phyloP scores from a whole-genome alignment of 2,329 filamentous ascomycete genomes.

The Fusarium algeriense region DNA sequence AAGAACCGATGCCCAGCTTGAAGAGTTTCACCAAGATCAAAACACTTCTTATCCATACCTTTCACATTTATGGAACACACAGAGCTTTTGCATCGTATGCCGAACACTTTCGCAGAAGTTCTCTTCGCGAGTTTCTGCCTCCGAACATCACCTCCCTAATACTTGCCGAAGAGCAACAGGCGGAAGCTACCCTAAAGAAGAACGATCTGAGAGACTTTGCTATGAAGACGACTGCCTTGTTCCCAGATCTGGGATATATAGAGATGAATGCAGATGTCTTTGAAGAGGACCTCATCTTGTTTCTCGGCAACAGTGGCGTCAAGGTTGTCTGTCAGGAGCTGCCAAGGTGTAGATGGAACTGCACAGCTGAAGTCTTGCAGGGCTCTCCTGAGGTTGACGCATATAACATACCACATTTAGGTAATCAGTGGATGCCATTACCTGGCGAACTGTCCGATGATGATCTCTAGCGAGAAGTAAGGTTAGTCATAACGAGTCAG shows the following conservation, averaged over 20 bases:
- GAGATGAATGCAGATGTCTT: no score
- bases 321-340: no score
- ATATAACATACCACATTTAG: not conserved
- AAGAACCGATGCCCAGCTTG: not conserved
- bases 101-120: accelerated
- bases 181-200: accelerated
- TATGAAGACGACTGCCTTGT: no score
- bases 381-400: accelerated
- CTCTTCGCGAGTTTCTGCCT: not conserved
- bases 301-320: no score
- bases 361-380: not conserved
- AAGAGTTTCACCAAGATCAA: not conserved
- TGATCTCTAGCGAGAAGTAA: not conserved
- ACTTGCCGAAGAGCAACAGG: accelerated
- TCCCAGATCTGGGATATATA: no score
- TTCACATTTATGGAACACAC: not conserved
- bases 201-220: not conserved
- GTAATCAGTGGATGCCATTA: not conserved
- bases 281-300: no score
- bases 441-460: not conserved
- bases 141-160: not conserved
- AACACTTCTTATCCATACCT: not conserved
- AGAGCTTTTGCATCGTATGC: accelerated
- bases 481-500: no score
- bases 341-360: no score